Percentiles rank a stretch among this genome's conserved stretches.
phyloP scores from a whole-genome alignment of 192 early-diverging fungal genomes.

The Rhizophagus clarus region DNA sequence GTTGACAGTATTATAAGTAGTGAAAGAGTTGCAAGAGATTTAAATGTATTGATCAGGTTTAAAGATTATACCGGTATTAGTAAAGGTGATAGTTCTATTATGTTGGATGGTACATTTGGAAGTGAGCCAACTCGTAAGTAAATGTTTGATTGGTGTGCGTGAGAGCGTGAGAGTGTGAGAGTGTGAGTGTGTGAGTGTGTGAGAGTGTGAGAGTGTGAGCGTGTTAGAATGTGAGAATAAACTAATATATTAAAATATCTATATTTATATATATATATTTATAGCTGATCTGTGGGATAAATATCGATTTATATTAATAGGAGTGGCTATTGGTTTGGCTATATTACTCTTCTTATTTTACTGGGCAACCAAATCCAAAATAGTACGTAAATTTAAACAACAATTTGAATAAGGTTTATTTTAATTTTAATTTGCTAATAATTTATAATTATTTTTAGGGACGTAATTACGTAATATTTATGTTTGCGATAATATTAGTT shows the following conservation, averaged over 20 bases:
- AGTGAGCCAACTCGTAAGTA: not conserved
- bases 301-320: not conserved
- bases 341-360: not conserved
- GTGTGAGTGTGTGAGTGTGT: too few relatives aligned
- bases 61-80: not conserved
- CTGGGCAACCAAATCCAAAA: not conserved
- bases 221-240: too few relatives aligned
- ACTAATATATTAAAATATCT: too few relatives aligned
- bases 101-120: not conserved
- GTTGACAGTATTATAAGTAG: not conserved
- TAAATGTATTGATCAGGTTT: constrained; percentile 3
- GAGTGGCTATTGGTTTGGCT: not conserved
- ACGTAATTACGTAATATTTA: too few relatives aligned
- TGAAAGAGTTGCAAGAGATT: not conserved
- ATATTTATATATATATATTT: too few relatives aligned
- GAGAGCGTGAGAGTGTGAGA: too few relatives aligned
- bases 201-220: too few relatives aligned
- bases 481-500: too few relatives aligned
- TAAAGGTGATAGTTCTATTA: not conserved
- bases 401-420: too few relatives aligned
- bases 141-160: too few relatives aligned
- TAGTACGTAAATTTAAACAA: not conserved
- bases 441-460: too few relatives aligned
- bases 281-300: constrained; percentile 7
- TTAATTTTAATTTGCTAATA: too few relatives aligned